Evolutionary conservation across 495 filamentous ascomycete species (phyloP), one percentile per base, ranked within the genome.

Genomic region (Trichoderma virens): DNA sequence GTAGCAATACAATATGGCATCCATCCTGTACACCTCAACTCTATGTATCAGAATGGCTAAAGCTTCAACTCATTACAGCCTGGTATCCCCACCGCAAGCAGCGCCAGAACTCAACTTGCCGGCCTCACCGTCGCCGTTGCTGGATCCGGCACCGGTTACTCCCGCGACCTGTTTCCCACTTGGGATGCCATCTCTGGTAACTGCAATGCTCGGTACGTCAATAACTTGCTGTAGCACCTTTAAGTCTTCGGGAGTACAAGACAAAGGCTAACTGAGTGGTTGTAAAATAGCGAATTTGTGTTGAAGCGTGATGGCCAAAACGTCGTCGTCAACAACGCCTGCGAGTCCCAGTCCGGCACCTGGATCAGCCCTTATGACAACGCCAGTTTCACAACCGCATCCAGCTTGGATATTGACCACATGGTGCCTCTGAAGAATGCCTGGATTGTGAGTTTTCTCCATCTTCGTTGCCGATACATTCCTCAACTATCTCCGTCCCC

Each of bases 401-500:
- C 80, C 8, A 88, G 91, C 71, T 65, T 92, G 2, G 86, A 91
- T 67, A 90, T 92, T 64, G 89, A 92, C 69, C 89, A 92, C 72
- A 75, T 92, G 70, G 88, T 92, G 18, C 88, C 89, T 0, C 69
- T 92, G 51, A 84, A 83, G 68, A 87, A 90, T 70, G 88, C 89
- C 8, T 92, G 88, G 89, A 85, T 86, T 69, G 84, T 87, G 65
- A 43, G 76, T 68, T 43, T 20, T 60, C 13, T 20, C 61, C 13
- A 32, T 51, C 59, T 65, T n/a, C 45, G 23, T 23, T 11, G 38
- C 54, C 47, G 34, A 35, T 35, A 35, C 13, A 90, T 70, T 87
- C 89, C 8, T 91, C 88, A 88, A 85, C 85, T 69, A 83, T 87
- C 65, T 38, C 75, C 67, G 13, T 13, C 34, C 13, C 39, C 2